Conservation (phyloP, 106 monocot species). For the Iris macrosiphon region DNA sequence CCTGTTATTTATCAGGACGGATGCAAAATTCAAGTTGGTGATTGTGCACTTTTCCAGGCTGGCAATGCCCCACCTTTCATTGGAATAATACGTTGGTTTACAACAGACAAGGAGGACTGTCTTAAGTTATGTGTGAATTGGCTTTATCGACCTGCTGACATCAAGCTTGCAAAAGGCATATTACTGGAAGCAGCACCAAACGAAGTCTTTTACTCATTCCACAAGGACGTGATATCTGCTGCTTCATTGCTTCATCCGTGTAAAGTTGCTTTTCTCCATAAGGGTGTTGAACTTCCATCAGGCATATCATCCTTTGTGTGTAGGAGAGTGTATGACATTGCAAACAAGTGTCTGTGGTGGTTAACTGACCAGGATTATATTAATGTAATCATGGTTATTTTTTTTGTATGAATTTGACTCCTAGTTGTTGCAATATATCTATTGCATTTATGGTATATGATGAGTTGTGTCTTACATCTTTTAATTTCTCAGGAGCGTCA, state of each 20-base stretch:
- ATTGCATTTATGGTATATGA: neutral
- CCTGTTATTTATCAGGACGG: slow-evolving; percentile 52
- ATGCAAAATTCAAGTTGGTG: slow-evolving; percentile 73
- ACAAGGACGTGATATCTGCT: slow-evolving; percentile 80
- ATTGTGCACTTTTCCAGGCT: slow-evolving; percentile 91
- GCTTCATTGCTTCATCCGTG: slow-evolving; percentile 93
- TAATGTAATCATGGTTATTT: slow-evolving; percentile 46
- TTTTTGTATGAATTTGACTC: slow-evolving; percentile 53
- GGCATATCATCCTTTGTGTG: slow-evolving; percentile 88
- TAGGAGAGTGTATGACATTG: slow-evolving; percentile 85
- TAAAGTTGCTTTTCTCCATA: slow-evolving; percentile 86
- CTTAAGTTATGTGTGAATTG: slow-evolving; percentile 89
- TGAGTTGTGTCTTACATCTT: neutral
- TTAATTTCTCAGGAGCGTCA: slow-evolving; percentile 57
- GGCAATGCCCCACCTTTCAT: slow-evolving; percentile 86
- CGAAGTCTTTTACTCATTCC: slow-evolving; percentile 94
- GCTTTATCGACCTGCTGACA: slow-evolving; percentile 84
- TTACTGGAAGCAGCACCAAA: slow-evolving; percentile 78
- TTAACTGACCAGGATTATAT: slow-evolving; percentile 93
- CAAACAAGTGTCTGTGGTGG: slow-evolving; percentile 96
- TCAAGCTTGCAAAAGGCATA: slow-evolving; percentile 75
- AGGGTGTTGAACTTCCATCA: slow-evolving; percentile 73
- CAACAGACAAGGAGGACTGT: slow-evolving; percentile 35
- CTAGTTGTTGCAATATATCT: slow-evolving; percentile 11
- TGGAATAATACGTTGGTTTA: slow-evolving; percentile 80